Evolutionary conservation across 192 early-diverging fungal species (phyloP).

Genomic region (Coemansia sp.): DNA sequence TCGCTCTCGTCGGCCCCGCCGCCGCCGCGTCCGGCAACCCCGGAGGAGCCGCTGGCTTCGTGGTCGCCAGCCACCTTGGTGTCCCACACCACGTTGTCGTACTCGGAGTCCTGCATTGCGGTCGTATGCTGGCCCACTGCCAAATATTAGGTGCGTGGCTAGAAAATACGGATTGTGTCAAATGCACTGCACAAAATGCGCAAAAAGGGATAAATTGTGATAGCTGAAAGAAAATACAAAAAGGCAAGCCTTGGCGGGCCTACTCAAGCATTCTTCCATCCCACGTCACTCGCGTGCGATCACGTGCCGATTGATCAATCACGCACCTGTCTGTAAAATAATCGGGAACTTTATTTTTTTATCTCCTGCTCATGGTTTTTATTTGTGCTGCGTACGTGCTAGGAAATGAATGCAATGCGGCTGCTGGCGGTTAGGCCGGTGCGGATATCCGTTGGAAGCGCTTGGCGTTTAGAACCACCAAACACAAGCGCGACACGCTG

Average conservation of each 20-base stretch:
- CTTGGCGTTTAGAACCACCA: background rate
- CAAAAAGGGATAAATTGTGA: background rate
- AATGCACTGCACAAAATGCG: conserved; percentile 2
- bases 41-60: conserved; percentile 9
- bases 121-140: background rate
- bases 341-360: background rate
- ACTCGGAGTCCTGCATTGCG: conserved; percentile 46
- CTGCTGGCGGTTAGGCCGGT: background rate
- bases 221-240: background rate
- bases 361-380: background rate
- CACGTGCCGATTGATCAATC: background rate
- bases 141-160: background rate
- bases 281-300: background rate
- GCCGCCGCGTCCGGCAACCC: background rate
- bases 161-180: background rate
- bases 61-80: conserved; percentile 29
- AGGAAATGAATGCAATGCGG: conserved; percentile 1
- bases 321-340: background rate
- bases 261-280: background rate
- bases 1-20: conserved; percentile 5
- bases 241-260: background rate
- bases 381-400: too few relatives aligned
- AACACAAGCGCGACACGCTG: background rate
- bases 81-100: conserved; percentile 51
- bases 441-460: background rate